Evolutionary conservation across 2,329 filamentous ascomycete species (phyloP), one percentile per base, ranked within the genome.

Genomic region (Hypoxylon sp.): DNA sequence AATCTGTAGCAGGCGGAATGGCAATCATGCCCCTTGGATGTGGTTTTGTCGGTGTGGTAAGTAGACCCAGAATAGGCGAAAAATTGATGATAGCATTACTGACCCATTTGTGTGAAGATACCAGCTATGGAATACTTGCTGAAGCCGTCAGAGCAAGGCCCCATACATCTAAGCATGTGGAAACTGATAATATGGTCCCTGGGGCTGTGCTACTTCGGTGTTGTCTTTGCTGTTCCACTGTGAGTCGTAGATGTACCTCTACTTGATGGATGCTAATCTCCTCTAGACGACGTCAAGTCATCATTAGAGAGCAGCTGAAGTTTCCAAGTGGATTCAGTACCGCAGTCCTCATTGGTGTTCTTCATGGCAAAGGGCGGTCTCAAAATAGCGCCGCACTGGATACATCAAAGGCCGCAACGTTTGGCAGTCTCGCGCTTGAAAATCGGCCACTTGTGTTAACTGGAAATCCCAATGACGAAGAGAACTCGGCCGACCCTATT

Each of bases 291-390:
- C 91, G 89, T 59, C 93, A 99, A 80, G 94, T 98, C 57, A 96
- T 99, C 65, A 93, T 99, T 58, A 83, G 91, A 61, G 96, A 99
- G 80, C 92, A 94, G 76, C 80, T 99, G 61, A 96, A 92, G 75
- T 99, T 99, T 72, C 96, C 96, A 0, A 97, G 93, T 72, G 96
- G 96, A 0, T 98, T 96, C 58, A 96, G 96, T 50, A 98, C 96
- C 1, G 96, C 96, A 0, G 85, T 98, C 18, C 90, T 99, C 82
- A 97, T 99, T 69, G 89, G 89, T 2, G 93, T 98, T 1, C 81
- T 99, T 9, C 95, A 98, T 78, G 93, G 93, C 2, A 82, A 83
- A 48, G 81, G 73, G 14, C 76, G 81, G 58, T 79, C 78, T 1
- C 68, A 77, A 56, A 71, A 60, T 40, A 67, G 16, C 66, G 75